A percentile compares a stretch with the other conserved stretches of the same genome.
Evolutionary conservation across 2,329 filamentous ascomycete species (phyloP).

Genomic region (Cadophora luteo-olivacea): DNA sequence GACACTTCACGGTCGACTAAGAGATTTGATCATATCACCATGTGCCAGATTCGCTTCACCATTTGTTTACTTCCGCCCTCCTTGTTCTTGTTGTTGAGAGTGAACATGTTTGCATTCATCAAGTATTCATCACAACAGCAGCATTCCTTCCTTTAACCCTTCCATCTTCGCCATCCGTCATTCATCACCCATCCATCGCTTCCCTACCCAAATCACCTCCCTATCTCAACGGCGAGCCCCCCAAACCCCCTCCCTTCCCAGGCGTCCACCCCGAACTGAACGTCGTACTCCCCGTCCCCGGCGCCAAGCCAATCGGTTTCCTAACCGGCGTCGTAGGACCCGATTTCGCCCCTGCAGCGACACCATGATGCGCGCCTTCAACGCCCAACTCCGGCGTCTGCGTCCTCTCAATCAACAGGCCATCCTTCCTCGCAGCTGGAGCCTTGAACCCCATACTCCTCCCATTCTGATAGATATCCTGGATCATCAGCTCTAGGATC

Average conservation of each 20-base stretch:
- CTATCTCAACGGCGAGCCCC: constrained; percentile 38
- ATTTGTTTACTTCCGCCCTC: not conserved
- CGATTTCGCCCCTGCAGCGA: constrained; percentile 11
- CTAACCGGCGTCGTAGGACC: constrained; percentile 57
- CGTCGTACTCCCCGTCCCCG: constrained; percentile 42
- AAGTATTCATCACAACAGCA: not conserved
- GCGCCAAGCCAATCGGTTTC: constrained; percentile 47
- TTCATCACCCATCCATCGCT: not conserved
- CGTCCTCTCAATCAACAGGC: constrained; percentile 52
- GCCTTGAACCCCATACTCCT: constrained; percentile 64
- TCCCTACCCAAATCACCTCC: not conserved
- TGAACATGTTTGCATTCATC: constrained; percentile 5
- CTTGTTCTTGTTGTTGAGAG: not conserved
- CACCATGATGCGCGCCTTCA: constrained; percentile 37
- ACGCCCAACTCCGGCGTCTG: constrained; percentile 59
- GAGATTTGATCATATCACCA: constrained; percentile 11
- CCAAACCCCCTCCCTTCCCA: constrained; percentile 47
- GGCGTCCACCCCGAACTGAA: constrained; percentile 54
- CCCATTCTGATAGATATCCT: constrained; percentile 80
- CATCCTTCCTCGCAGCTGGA: constrained; percentile 55
- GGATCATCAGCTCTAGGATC: constrained; percentile 80
- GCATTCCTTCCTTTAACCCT: not conserved
- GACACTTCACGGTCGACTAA: constrained; percentile 9
- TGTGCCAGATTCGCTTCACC: not conserved
- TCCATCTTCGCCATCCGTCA: not conserved